Base-by-base conservation (phyloP, 2,329 filamentous ascomycete species). In the Stachybotrys elegans region DNA sequence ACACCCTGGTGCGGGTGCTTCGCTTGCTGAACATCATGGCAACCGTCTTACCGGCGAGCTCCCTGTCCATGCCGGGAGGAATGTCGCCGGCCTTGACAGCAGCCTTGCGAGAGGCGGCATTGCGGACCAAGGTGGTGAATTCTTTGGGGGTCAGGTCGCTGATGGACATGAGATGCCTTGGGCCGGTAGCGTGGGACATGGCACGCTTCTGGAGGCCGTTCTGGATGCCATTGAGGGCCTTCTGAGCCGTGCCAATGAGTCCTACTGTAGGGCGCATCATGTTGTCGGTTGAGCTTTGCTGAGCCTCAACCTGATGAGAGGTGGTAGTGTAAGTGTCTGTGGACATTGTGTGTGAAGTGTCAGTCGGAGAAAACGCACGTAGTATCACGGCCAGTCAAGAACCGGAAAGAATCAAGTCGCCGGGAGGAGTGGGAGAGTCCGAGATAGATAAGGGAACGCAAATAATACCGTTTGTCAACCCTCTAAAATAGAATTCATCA, bases 11-110 rank as follows among this genome's bases (percentile, higher is more conserved):
- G 48, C 93, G 81, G 12, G 93, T 98, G 57, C 87, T 94, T 54
- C 91, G 83, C 72, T 98, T 98, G 76, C 79, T 94, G 74, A 98
- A 98, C 76, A 94, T 88, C 83, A 98, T 86, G 53, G 93, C 92
- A 23, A 98, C 80, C 0, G 90, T 91, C 66, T 88, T 82, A 42
- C 88, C 87, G 1, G 78, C 68, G 50, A 98, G 70, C 11, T 79
- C 72, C 32, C 76, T 74, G 43, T 76, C 70, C 43, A 94, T 70
- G 35, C 73, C 69, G 41, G 70, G 63, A 4, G 85, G 80, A 16
- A 56, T 49, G 36, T 54, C 53, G 37, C 81, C 79, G 17, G 81
- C 78, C 65, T 94, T 95, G 70, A 92, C 81, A 44, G 81, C 73
- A 43, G 78, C 67, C 67, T 97, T 97, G 70, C 88, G 81, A 35